Evolutionary conservation across 495 filamentous ascomycete genomes (phyloP).

Genomic region (Lindgomyces ingoldianus): DNA sequence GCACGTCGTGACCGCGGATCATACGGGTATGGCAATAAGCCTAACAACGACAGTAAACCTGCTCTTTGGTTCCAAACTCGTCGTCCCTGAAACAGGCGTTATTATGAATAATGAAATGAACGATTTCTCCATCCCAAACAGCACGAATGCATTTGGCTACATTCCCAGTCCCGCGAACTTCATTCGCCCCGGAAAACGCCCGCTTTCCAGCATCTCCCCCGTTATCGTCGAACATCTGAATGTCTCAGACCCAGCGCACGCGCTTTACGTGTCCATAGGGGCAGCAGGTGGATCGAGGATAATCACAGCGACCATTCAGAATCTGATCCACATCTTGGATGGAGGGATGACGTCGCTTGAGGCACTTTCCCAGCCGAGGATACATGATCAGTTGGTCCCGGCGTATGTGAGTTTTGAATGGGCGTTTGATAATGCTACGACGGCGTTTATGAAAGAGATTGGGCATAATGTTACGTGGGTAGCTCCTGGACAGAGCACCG

Average conservation of each 20-base stretch:
- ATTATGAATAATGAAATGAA: slow-evolving; percentile 97
- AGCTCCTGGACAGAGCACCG: slow-evolving; percentile 62
- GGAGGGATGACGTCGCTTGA: slow-evolving; percentile 56
- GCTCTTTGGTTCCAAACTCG: slow-evolving; percentile 73
- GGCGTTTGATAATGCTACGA: slow-evolving; percentile 64
- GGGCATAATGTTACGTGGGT: slow-evolving; percentile 79
- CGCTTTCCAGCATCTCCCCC: slow-evolving; percentile 76
- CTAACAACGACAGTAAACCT: slow-evolving; percentile 83
- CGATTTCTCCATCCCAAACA: slow-evolving; percentile 43
- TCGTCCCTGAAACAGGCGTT: slow-evolving; percentile 79
- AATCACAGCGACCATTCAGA: slow-evolving; percentile 79
- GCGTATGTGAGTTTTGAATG: slow-evolving; percentile 70
- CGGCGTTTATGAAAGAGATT: slow-evolving; percentile 60
- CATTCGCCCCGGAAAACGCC: slow-evolving; percentile 77
- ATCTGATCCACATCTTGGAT: slow-evolving; percentile 70
- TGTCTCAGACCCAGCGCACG: slow-evolving; percentile 56
- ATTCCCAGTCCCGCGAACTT: slow-evolving; percentile 78
- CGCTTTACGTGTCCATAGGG: slow-evolving; percentile 69
- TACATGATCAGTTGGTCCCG: slow-evolving; percentile 85
- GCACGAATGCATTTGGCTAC: slow-evolving; percentile 78
- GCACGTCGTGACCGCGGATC: slow-evolving; percentile 71
- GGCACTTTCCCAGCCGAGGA: slow-evolving; percentile 64
- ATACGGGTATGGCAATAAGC: slow-evolving; percentile 67
- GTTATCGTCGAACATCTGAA: slow-evolving; percentile 73
- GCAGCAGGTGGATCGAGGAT: slow-evolving; percentile 87